Evolutionary conservation across 2,329 filamentous ascomycete genomes (phyloP).

Genomic region (Xylaria sp.): DNA sequence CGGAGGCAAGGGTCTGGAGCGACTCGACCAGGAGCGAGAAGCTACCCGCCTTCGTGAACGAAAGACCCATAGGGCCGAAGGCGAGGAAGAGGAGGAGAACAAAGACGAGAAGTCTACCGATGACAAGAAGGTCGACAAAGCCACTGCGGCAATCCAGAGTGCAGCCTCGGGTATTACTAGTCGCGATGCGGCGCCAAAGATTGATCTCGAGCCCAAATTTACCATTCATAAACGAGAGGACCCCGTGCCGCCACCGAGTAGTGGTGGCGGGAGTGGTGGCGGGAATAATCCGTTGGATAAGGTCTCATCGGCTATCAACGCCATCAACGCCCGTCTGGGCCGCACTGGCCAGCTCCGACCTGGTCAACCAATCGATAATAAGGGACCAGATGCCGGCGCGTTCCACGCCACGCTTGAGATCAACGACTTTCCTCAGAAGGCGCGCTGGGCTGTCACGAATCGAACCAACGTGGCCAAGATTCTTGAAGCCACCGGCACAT

Average conservation of each 20-base stretch:
- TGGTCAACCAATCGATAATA: conserved; percentile 95
- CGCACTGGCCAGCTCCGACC: conserved; percentile 84
- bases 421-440: conserved; percentile 99
- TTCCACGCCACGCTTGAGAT: conserved; percentile 98
- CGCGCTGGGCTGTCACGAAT: conserved; percentile 97
- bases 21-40: conserved; percentile 85
- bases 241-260: conserved; percentile 36
- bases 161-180: conserved; percentile 54
- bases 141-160: conserved; percentile 59
- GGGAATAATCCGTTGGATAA: conserved; percentile 70
- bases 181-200: conserved; percentile 43
- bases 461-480: conserved; percentile 98
- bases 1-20: conserved; percentile 88
- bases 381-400: conserved; percentile 91
- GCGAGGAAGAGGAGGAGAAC: conserved; percentile 68
- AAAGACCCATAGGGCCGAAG: conserved; percentile 83
- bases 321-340: conserved; percentile 85
- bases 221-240: conserved; percentile 67
- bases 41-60: conserved; percentile 79
- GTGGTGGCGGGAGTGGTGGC: conserved; percentile 18
- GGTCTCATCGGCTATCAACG: conserved; percentile 83
- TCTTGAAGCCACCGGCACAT: conserved; percentile 86
- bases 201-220: conserved; percentile 53
- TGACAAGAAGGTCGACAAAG: conserved; percentile 65
- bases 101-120: conserved; percentile 66